These are phyloP conservation scores for Leishmania aethiopica DNA, from an alignment of 208 protist species.

Conservation along the genomic window DNA sequence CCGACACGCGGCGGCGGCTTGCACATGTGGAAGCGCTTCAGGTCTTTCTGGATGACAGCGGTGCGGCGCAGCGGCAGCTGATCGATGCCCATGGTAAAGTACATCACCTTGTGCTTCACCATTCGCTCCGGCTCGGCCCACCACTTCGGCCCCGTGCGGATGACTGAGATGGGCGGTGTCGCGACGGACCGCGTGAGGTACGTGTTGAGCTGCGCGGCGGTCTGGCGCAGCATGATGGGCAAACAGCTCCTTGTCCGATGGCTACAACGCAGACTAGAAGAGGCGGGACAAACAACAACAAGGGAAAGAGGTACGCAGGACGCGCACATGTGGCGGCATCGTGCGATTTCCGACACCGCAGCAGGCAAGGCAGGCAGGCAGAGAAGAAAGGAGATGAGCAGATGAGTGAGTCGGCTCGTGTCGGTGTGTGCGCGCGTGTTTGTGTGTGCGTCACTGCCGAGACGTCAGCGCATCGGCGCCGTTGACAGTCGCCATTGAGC, in stretches of 20 bases:
- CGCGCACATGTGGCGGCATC: not conserved
- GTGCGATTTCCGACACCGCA: not conserved
- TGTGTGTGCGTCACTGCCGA: not conserved
- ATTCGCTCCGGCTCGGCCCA: slow-evolving; percentile 89
- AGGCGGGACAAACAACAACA: not conserved
- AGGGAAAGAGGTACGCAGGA: not conserved
- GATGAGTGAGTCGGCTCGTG: not conserved
- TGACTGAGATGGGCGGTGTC: slow-evolving; percentile 78
- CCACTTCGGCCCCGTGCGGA: slow-evolving; percentile 82
- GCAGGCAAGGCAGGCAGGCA: not conserved
- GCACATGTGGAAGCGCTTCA: slow-evolving; percentile 83
- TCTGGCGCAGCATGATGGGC: slow-evolving; percentile 49
- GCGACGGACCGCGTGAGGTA: slow-evolving; percentile 80
- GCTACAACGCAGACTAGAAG: not conserved
- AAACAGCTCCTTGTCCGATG: not conserved
- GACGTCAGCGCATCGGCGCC: not conserved
- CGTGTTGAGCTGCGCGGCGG: slow-evolving; percentile 54
- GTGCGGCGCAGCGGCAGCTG: slow-evolving; percentile 88
- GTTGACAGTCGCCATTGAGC: not conserved
- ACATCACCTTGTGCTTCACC: slow-evolving; percentile 88
- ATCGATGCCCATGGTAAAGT: slow-evolving; percentile 90
- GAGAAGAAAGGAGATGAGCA: not conserved
- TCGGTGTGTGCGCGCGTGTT: not conserved
- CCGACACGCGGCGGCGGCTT: slow-evolving; percentile 64
- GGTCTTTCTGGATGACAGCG: slow-evolving; percentile 83